Base-by-base conservation (phyloP, 208 protist genomes). In the Vickermania spadyakhi region DNA sequence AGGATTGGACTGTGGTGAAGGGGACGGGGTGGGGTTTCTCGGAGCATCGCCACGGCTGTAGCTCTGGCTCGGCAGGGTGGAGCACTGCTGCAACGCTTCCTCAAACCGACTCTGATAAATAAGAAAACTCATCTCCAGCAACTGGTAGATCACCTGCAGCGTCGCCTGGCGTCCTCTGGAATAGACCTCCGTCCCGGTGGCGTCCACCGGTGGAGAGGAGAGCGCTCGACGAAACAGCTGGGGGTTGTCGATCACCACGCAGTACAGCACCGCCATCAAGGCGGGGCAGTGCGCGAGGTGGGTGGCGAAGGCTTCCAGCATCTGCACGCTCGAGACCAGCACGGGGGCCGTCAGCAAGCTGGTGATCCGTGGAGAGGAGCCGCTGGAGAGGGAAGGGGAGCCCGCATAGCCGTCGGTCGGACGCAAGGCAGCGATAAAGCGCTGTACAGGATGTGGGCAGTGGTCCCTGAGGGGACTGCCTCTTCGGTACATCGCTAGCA, bases 181-280 rank as follows among this genome's bases (percentile, higher is more conserved):
- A n/a, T n/a, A n/a, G n/a, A n/a, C n/a, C n/a, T n/a, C n/a, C n/a
- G n/a, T n/a, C n/a, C n/a, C n/a, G n/a, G n/a, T n/a, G n/a, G n/a
- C n/a, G n/a, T n/a, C n/a, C n/a, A n/a, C n/a, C n/a, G 36, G 36
- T 45, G 36, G 18, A 45, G 18, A n/a, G 11, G 36, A 45, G 18
- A 45, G 36, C 11, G 36, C 36, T n/a, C 18, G 36, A 18, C 18
- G 36, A 18, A 45, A 45, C 11, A 45, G 36, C 36, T 18, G 36
- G 22, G 60, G 70, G 49, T 90, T 78, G 57, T 93, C 86, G 56
- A 86, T 64, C 18, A 93, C 18, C 2, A 93, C 65, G 28, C 68
- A 62, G 63, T 93, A 93, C 31, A 93, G 59, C 21, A 93, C 42
- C 58, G 86, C 79, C 56, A 72, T 79, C 21, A 90, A 18, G 7